Percentiles rank a stretch among this genome's conserved stretches.
These are phyloP conservation scores for Papiliotrema terrestris DNA, from an alignment of 1,284 basidiomycete species.

Conservation along the genomic window DNA sequence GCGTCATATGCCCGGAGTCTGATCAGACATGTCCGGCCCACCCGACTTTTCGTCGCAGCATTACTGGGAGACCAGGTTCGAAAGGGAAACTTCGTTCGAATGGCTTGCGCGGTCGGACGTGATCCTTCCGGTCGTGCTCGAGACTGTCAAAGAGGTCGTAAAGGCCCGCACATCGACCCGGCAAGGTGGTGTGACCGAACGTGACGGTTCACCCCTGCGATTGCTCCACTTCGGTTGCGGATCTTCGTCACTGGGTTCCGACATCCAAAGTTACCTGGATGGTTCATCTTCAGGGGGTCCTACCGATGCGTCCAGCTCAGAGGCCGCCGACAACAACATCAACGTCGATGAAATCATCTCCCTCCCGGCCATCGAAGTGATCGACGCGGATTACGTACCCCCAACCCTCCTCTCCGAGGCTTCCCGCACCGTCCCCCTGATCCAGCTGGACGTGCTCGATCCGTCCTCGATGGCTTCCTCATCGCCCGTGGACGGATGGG, in stretches of 20 bases:
- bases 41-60: constrained; percentile 37
- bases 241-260: constrained; percentile 27
- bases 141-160: not conserved
- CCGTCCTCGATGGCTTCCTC: not conserved
- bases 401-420: constrained; percentile 1
- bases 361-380: constrained; percentile 9
- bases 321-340: too few relatives aligned
- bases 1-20: too few relatives aligned
- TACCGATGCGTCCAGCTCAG: too few relatives aligned
- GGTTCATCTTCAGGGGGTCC: not conserved
- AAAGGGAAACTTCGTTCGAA: constrained; percentile 31
- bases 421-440: not conserved
- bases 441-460: constrained; percentile 9
- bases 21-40: not conserved
- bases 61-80: constrained; percentile 40
- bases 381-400: constrained; percentile 38
- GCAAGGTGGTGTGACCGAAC: too few relatives aligned
- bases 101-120: constrained; percentile 29
- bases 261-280: constrained; percentile 7
- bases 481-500: constrained; percentile 13
- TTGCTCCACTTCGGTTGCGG: constrained; percentile 43
- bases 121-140: constrained; percentile 26
- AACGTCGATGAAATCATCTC: not conserved
- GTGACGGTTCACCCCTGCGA: not conserved
- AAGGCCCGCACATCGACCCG: not conserved